phyloP scores from a whole-genome alignment of 2,329 filamentous ascomycete genomes.

The Leptographium lundbergii region DNA sequence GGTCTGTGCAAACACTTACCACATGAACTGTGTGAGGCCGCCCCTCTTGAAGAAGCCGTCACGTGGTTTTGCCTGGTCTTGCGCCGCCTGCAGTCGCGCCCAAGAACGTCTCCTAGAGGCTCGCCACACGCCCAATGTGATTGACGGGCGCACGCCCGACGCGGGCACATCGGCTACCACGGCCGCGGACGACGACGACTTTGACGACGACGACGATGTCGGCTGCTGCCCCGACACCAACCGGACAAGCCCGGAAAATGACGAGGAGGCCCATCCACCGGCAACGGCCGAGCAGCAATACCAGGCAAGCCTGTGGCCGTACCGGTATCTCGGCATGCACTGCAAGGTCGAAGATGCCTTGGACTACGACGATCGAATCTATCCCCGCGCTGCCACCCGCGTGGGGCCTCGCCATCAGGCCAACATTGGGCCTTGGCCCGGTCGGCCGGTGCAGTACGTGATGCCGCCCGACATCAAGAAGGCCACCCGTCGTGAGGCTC shows the following conservation, averaged over 20 bases:
- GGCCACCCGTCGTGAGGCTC: slow-evolving; percentile 64
- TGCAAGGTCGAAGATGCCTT: slow-evolving; percentile 90
- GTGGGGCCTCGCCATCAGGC: slow-evolving; percentile 88
- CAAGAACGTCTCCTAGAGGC: slow-evolving; percentile 88
- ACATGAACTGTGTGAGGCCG: slow-evolving; percentile 95
- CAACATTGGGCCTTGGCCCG: slow-evolving; percentile 72
- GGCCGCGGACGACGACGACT: slow-evolving; percentile 53
- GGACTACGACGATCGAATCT: slow-evolving; percentile 95
- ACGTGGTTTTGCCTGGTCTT: slow-evolving; percentile 95
- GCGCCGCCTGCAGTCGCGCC: slow-evolving; percentile 88
- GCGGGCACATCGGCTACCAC: slow-evolving; percentile 16
- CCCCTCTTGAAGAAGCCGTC: slow-evolving; percentile 91
- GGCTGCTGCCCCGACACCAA: slow-evolving; percentile 42
- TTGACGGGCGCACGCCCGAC: slow-evolving; percentile 49
- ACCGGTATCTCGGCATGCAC: slow-evolving; percentile 89
- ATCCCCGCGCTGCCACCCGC: slow-evolving; percentile 86
- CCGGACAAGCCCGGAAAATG: slow-evolving; percentile 51
- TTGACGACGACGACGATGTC: slow-evolving; percentile 64
- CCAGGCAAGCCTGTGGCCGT: slow-evolving; percentile 90
- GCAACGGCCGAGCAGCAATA: slow-evolving; percentile 79
- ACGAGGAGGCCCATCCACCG: slow-evolving; percentile 39
- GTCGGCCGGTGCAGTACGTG: slow-evolving; percentile 76
- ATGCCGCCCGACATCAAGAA: slow-evolving; percentile 85
- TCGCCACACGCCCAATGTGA: slow-evolving; percentile 66
- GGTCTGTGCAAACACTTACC: slow-evolving; percentile 87